Base-by-base conservation (phyloP, 106 monocot species). In the Alisma plantagoaquatica region DNA sequence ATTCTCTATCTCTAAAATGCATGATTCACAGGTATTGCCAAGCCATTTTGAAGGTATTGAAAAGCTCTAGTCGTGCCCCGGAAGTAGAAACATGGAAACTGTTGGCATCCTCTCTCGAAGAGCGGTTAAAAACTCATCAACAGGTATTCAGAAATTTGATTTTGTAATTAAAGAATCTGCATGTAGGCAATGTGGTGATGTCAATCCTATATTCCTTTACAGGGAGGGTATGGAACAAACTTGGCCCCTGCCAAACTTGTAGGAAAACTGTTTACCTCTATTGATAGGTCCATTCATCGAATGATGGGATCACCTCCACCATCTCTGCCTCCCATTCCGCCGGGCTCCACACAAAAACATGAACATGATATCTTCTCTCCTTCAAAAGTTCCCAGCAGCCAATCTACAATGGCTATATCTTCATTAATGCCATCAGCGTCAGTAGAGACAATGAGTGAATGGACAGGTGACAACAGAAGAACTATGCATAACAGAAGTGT, bases 251-350 rank as follows among this genome's bases (percentile, higher is more conserved):
- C 68, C 33, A 99, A 99, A 73, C 45, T 99, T 38, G 90, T 99
- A 26, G 90, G 85, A 22, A 99, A 91, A 67, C 26, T 99, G 26
- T 75, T 99, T 41, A 90, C 65, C 46, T 76, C 90, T 33, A 65
- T 99, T 46, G 98, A 99, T 67, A 78, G 66, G 61, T 82, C 90
- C 10, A 75, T 99, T 64, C 69, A 75, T 45, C 81, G 85, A 31
- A 86, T 99, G 75, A 99, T 99, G 49, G 98, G 98, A 57, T 56
- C 85, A 31, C 91, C 85, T 20, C 74, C 89, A 31, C 43, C 77
- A 66, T 57, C 89, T 27, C 61, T 83, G 14, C 85, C 84, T 26
- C 76, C 90, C 53, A 27, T 75, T 59, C 74, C 76, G 19, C 78
- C 65, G 10, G 69, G 32, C n/a, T 62, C 31, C 65, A 31, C 31